These are phyloP conservation scores for Knufia fluminis DNA, from an alignment of 2,329 filamentous ascomycete species.

Conservation along the genomic window DNA sequence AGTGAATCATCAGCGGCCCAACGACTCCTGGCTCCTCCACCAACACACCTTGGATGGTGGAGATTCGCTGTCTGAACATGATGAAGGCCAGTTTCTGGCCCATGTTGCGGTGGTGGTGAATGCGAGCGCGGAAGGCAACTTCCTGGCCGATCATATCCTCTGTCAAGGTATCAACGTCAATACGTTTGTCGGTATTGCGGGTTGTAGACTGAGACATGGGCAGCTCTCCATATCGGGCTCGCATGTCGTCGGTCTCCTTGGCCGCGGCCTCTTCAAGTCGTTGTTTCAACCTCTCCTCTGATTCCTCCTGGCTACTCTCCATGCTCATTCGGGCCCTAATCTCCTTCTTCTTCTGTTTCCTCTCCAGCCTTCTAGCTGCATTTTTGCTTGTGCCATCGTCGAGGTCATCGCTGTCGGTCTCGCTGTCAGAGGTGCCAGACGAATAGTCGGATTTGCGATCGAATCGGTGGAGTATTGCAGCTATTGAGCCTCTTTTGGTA, in stretches of 20 bases:
- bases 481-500: constrained; percentile 31
- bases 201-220: constrained; percentile 50
- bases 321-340: constrained; percentile 34
- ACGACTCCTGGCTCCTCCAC: constrained; percentile 50
- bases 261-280: constrained; percentile 41
- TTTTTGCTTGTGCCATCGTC: constrained; percentile 36
- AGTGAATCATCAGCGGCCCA: constrained; percentile 69
- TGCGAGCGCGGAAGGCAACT: constrained; percentile 59
- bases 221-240: constrained; percentile 48
- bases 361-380: constrained; percentile 35
- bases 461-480: constrained; percentile 29
- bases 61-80: constrained; percentile 73
- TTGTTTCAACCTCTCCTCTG: constrained; percentile 31
- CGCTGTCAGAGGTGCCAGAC: constrained; percentile 33
- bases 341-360: constrained; percentile 31
- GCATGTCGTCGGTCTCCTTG: constrained; percentile 51
- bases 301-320: constrained; percentile 32
- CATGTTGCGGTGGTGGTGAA: constrained; percentile 72
- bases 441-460: constrained; percentile 27
- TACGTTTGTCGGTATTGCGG: constrained; percentile 39
- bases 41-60: constrained; percentile 77
- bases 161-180: constrained; percentile 44
- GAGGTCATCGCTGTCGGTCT: constrained; percentile 28
- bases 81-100: constrained; percentile 77
- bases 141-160: constrained; percentile 47